Conservation (phyloP, 768 basidiomycete species). For the Tephrocybe sp. region DNA sequence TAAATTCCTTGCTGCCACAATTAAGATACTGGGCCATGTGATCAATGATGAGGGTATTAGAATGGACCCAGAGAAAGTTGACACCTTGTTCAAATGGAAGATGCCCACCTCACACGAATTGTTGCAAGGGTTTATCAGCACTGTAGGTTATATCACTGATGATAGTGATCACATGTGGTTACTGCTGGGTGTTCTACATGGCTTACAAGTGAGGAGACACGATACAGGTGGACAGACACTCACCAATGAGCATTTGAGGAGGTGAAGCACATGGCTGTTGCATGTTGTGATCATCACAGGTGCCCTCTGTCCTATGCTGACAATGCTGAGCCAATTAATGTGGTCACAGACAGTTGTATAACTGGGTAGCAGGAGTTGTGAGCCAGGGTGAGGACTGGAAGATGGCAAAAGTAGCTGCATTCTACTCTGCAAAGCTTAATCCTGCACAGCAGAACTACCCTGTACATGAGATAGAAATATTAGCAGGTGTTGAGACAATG, state of each 20-base stretch:
- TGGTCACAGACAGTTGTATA: background rate
- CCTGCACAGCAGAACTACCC: constrained; percentile 2
- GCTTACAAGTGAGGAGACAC: background rate
- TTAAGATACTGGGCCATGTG: constrained; percentile 28
- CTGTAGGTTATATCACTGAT: constrained; percentile 19
- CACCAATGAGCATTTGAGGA: constrained; percentile 8
- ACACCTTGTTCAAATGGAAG: background rate
- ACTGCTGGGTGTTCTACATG: background rate
- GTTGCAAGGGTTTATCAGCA: constrained; percentile 16
- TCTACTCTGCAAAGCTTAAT: background rate
- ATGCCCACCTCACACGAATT: background rate
- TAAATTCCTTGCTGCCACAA: constrained; percentile 20
- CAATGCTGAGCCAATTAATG: background rate
- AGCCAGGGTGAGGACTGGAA: background rate
- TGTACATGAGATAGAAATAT: background rate
- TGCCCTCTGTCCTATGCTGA: background rate
- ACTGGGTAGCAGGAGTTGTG: background rate
- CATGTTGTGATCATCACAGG: background rate
- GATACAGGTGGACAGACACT: background rate
- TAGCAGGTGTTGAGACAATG: constrained; percentile 1
- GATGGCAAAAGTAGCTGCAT: background rate
- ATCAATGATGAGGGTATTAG: constrained; percentile 20
- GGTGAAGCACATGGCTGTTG: background rate
- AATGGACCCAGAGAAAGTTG: background rate
- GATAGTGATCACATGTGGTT: background rate